Conservation (phyloP, 2,329 filamentous ascomycete genomes). For the Xylaria sp. region DNA sequence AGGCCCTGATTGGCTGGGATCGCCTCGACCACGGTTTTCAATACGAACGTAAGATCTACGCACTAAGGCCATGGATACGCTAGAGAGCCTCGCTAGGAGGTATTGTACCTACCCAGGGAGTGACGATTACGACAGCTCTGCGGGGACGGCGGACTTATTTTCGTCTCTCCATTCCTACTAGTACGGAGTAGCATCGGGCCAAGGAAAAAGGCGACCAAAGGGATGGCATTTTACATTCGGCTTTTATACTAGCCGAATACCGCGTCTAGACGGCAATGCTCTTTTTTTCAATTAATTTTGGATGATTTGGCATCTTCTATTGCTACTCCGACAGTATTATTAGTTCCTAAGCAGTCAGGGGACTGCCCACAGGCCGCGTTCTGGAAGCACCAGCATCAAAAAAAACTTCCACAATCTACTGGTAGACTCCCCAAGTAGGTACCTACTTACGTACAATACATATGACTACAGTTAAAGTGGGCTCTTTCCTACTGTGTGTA, state of each 20-base stretch:
- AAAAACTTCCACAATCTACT: not conserved
- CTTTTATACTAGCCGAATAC: constrained; percentile 12
- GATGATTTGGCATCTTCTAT: constrained; percentile 9
- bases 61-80: constrained; percentile 1
- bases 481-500: no score
- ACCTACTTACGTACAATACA: no score
- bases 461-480: no score
- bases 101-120: not conserved
- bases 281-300: constrained; percentile 8
- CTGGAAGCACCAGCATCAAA: constrained; percentile 10
- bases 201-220: no score
- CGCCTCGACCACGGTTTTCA: not conserved
- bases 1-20: constrained; percentile 12
- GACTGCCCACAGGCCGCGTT: constrained; percentile 10
- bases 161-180: not conserved
- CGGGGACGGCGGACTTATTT: not conserved
- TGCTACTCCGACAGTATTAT: no score
- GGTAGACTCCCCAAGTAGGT: no score
- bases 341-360: no score
- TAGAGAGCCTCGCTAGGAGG: not conserved
- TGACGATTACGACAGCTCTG: not conserved
- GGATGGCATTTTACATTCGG: constrained; percentile 4
- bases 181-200: not conserved
- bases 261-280: constrained; percentile 14
- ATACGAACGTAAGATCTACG: constrained; percentile 29